Conservation (phyloP, 176 grass and related monocot genomes). For the Triticum urartu region DNA sequence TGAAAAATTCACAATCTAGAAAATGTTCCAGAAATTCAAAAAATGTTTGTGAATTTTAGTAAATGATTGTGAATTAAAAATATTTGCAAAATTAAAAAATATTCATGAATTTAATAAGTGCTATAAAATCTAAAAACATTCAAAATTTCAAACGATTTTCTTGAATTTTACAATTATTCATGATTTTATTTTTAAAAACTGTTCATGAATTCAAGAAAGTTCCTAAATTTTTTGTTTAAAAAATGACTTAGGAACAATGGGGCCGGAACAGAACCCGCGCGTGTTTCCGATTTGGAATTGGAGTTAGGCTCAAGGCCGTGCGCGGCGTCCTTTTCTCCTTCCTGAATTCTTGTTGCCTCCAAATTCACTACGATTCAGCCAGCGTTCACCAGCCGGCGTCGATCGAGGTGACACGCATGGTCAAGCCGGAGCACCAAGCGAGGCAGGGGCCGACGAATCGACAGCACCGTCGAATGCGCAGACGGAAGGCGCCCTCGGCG, state of each 20-base stretch:
- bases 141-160: no score
- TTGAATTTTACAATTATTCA: no score
- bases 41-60: no score
- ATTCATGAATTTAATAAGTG: no score
- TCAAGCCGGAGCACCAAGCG: neutral
- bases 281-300: neutral
- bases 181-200: no score
- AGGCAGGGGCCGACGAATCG: neutral
- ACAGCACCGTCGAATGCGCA: neutral
- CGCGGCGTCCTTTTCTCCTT: neutral
- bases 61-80: no score
- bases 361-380: neutral
- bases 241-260: neutral
- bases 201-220: no score
- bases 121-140: no score
- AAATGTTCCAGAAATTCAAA: no score
- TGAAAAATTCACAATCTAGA: no score
- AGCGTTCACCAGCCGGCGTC: neutral
- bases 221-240: no score
- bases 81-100: no score
- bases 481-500: neutral
- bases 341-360: neutral
- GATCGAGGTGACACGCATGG: constrained; percentile 7
- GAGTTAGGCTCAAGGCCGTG: neutral
- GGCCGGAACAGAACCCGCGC: neutral